Evolutionary conservation across 2,329 filamentous ascomycete species (phyloP).

Genomic region (Colletotrichum gloeosporioides): DNA sequence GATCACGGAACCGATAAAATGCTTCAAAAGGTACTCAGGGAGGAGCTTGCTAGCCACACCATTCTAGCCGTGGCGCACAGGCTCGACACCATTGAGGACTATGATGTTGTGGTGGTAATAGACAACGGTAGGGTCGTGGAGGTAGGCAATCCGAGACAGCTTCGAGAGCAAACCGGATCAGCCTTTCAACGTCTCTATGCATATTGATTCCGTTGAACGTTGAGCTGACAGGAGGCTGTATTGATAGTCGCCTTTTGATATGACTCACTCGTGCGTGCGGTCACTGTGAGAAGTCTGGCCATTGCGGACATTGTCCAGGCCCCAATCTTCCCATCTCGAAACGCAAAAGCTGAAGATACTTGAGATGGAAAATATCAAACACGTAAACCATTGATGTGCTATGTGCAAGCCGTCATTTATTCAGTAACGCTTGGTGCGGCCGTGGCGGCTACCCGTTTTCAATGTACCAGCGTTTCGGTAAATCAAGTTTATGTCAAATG

Average conservation of each 20-base stretch:
- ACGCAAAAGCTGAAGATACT: no score
- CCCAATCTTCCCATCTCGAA: no score
- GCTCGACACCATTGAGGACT: slow-evolving; percentile 20
- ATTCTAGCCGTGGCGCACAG: slow-evolving; percentile 30
- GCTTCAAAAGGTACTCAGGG: slow-evolving; percentile 26
- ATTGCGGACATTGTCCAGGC: no score
- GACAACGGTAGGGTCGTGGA: not conserved
- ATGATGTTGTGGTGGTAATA: not conserved
- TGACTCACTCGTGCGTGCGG: not conserved
- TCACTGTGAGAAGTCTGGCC: no score
- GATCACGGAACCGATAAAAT: slow-evolving; percentile 31
- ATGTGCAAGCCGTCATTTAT: no score
- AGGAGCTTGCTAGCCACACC: slow-evolving; percentile 9
- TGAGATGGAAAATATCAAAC: no score
- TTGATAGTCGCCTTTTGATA: not conserved
- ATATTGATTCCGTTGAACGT: not conserved
- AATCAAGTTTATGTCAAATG: no score
- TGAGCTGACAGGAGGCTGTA: no score
- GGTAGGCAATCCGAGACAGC: not conserved
- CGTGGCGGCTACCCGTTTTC: no score
- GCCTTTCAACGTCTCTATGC: not conserved
- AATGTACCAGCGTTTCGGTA: no score
- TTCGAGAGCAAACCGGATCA: not conserved
- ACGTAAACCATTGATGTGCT: no score
- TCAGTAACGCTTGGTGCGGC: no score